Base-by-base conservation (phyloP, 192 early-diverging fungal species). In the Gryganskiella cystojenkinii region DNA sequence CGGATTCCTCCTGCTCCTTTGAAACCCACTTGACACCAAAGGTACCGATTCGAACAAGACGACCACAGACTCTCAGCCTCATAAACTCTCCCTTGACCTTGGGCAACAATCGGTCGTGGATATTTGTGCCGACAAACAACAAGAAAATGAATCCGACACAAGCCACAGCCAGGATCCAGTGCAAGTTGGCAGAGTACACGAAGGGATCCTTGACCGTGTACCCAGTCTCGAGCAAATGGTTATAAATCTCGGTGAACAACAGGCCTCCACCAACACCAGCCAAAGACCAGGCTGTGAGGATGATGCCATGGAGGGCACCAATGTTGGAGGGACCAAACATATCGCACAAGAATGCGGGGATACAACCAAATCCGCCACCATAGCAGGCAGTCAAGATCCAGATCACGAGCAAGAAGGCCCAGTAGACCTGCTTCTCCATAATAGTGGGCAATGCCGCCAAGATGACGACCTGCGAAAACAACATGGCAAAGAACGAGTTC, bases 311-410 rank as follows among this genome's bases (percentile, higher is more conserved):
- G 35, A 89, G 88, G 0, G 89, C 84, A 0, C 90, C 86, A 71
- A 91, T 89, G 80, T 94, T 94, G 27, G 89, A 82, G n/a, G 88
- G 85, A n/a, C 90, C 90, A 76, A 94, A 94, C 87, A 91, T 90
- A 64, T 94, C 92, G 14, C 90, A 86, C 33, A 94, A 69, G 69
- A 90, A 91, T 9, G 91, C 90, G 1, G 91, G 90, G 61, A 94
- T 91, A 64, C 90, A 85, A 27, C 91, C 90, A 40, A 94, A 92
- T 10, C 92, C 92, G 22, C 88, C 90, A 24, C 92, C 92, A 59
- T 92, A 94, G 80, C 87, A 91, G 8, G 88, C 64, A 0, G 90
- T 90, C 31, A 91, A 85, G 46, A 87, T 40, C 86, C 89, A 92
- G 58, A 89, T 84, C 10, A 85, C 75, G 24, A 87, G 58, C 22